A percentile compares a stretch with the other conserved stretches of the same genome.
phyloP scores from a whole-genome alignment of 352 stramenopile species.

The Pythium aphanidermatum region DNA sequence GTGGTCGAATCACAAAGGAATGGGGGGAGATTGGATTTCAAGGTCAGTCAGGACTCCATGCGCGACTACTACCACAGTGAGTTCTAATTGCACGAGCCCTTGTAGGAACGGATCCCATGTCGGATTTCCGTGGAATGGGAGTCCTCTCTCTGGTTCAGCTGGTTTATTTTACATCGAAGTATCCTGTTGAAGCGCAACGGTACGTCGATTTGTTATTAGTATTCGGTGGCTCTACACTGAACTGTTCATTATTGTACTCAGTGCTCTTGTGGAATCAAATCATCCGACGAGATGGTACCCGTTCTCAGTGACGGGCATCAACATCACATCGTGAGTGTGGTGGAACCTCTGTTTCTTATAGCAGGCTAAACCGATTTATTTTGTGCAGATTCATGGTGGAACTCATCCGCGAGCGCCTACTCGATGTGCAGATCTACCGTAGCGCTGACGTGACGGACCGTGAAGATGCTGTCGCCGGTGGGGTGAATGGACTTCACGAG shows the following conservation, averaged over 20 bases:
- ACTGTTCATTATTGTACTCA: too few species aligned
- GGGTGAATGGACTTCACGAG: constrained; percentile 55
- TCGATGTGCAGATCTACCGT: constrained; percentile 73
- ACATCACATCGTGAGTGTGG: constrained; percentile 59
- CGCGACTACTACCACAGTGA: too few species aligned
- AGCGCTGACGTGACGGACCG: constrained; percentile 17
- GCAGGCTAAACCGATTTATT: not conserved
- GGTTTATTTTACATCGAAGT: constrained; percentile 66
- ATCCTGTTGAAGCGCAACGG: constrained; percentile 66
- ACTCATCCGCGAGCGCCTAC: constrained; percentile 58
- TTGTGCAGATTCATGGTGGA: constrained; percentile 65
- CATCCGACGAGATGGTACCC: constrained; percentile 83
- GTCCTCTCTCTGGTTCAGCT: constrained; percentile 73
- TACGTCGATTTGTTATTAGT: constrained; percentile 13
- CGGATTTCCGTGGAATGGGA: constrained; percentile 82
- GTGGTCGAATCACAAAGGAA: constrained; percentile 80
- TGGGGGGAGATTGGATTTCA: constrained; percentile 87
- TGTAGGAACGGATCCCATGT: constrained; percentile 75
- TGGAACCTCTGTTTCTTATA: not conserved
- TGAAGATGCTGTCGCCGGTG: constrained; percentile 25
- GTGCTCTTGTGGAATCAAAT: constrained; percentile 73
- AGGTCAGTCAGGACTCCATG: constrained; percentile 26
- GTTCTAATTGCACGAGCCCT: not conserved
- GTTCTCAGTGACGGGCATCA: constrained; percentile 83
- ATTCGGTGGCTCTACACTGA: not conserved